These are phyloP conservation scores for Fusarium tuaranense DNA, from an alignment of 2,329 filamentous ascomycete genomes.

Conservation along the genomic window DNA sequence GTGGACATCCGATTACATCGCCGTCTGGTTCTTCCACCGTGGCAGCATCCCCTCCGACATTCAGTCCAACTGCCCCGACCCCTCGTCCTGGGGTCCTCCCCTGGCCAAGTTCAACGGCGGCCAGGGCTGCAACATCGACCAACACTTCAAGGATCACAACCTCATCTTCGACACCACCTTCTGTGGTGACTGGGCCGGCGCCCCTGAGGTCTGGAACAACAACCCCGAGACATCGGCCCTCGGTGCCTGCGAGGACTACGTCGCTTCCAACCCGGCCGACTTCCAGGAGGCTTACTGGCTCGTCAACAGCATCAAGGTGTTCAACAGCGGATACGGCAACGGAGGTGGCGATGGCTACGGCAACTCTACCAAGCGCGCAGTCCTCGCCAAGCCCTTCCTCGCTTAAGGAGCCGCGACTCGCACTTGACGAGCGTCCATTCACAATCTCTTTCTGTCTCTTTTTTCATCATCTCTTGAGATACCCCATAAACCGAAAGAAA, in stretches of 20 bases:
- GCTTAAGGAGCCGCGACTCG: slow-evolving; percentile 19
- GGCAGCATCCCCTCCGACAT: slow-evolving; percentile 73
- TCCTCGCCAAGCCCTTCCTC: slow-evolving; percentile 31
- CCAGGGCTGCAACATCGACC: slow-evolving; percentile 76
- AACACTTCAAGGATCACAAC: slow-evolving; percentile 77
- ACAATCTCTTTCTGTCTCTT: background rate
- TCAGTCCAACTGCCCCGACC: slow-evolving; percentile 68
- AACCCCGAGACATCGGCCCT: slow-evolving; percentile 69
- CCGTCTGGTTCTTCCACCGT: slow-evolving; percentile 85
- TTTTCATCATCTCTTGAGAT: slow-evolving; percentile 19
- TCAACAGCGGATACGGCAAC: slow-evolving; percentile 38
- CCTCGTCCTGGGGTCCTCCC: slow-evolving; percentile 76
- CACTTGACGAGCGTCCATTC: background rate
- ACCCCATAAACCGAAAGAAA: slow-evolving; percentile 17
- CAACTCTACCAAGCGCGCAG: slow-evolving; percentile 24
- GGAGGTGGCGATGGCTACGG: slow-evolving; percentile 11
- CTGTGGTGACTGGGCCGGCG: slow-evolving; percentile 89
- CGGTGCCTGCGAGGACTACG: slow-evolving; percentile 79
- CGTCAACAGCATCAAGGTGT: slow-evolving; percentile 79
- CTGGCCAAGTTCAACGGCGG: slow-evolving; percentile 74
- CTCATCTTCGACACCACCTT: slow-evolving; percentile 87
- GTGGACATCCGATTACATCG: slow-evolving; percentile 80
- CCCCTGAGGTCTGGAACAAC: slow-evolving; percentile 65
- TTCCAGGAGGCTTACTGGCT: slow-evolving; percentile 83
- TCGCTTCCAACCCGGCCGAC: slow-evolving; percentile 74